These are phyloP conservation scores for Cyclotella cryptica DNA, from an alignment of 108 stramenopile species.

Conservation along the genomic window DNA sequence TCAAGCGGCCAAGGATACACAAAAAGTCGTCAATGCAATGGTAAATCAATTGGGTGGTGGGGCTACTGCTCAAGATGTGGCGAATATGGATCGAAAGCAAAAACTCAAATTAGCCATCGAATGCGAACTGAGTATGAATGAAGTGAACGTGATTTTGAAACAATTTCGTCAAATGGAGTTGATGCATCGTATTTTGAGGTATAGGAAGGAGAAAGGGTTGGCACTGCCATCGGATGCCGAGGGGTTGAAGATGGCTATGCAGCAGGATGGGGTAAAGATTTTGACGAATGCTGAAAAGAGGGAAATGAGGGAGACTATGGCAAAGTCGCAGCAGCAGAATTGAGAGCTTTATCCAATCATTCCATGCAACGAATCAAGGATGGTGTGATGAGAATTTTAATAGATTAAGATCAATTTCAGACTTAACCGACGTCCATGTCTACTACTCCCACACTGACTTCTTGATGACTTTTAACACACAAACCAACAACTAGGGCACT, in stretches of 20 bases:
- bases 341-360: too few relatives aligned
- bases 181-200: conserved; percentile 82
- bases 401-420: too few relatives aligned
- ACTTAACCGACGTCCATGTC: too few relatives aligned
- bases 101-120: conserved; percentile 51
- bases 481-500: too few relatives aligned
- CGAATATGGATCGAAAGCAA: conserved; percentile 59
- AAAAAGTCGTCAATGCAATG: conserved; percentile 56
- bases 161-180: conserved; percentile 81
- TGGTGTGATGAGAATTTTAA: too few relatives aligned
- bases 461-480: too few relatives aligned
- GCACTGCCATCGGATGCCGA: conserved; percentile 66
- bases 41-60: conserved; percentile 65
- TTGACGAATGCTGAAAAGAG: conserved; percentile 69
- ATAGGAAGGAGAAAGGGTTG: conserved; percentile 65
- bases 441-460: too few relatives aligned
- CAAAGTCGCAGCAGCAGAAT: conserved; percentile 6
- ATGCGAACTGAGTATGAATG: conserved; percentile 65
- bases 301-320: conserved; percentile 49
- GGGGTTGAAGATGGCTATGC: conserved; percentile 69
- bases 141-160: conserved; percentile 64
- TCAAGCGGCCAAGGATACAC: conserved; percentile 69
- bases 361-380: too few relatives aligned
- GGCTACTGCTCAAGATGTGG: conserved; percentile 61
- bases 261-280: conserved; percentile 65